Base-by-base conservation (phyloP, 495 filamentous ascomycete species). In the Hypoxylon trugodes region DNA sequence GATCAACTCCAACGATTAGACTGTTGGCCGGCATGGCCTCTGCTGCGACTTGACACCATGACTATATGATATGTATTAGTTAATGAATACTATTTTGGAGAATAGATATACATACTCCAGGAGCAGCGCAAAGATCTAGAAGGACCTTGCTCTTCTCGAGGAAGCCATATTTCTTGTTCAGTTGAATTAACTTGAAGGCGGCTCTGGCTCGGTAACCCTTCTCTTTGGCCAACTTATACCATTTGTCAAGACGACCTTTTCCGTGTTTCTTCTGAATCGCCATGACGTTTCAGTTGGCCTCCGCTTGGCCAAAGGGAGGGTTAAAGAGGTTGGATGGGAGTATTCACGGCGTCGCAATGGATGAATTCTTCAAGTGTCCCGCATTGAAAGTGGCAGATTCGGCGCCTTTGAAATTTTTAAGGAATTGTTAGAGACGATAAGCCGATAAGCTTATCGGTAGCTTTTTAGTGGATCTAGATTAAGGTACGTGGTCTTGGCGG, bases 131-230 rank as follows among this genome's bases (percentile, higher is more conserved):
- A 59, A 99, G 89, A 88, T 99, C 95, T 59, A 99, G 81, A 36
- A 96, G 81, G 52, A 98, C 96, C 77, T 90, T 97, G 76, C 91
- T 93, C 80, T 94, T 93, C 75, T 97, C 92, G 59, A 99, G 82
- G 77, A 99, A 98, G 59, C 91, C 89, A 88, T 96, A 98, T 71
- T 96, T 98, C 78, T 97, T 96, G 80, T 99, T 99, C 67, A 99
- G 82, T 74, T 99, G 95, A 53, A 99, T 93, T 64, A 99, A 76
- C 81, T 99, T 99, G 86, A 99, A 99, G 6, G 95, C 95, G 66
- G 95, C 93, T 79, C 95, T 84, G 35, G 95, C 96, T 66, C 95
- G 81, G 78, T 99, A 99, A 48, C 96, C 95, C 78, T 98, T 98
- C 75, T 99, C 95, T 75, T 98, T 98, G 58, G 95, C 96, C 61